A percentile compares a stretch with the other conserved stretches of the same genome.
Conservation (phyloP, 805 yeast species). For the Candida taoyuanica region DNA sequence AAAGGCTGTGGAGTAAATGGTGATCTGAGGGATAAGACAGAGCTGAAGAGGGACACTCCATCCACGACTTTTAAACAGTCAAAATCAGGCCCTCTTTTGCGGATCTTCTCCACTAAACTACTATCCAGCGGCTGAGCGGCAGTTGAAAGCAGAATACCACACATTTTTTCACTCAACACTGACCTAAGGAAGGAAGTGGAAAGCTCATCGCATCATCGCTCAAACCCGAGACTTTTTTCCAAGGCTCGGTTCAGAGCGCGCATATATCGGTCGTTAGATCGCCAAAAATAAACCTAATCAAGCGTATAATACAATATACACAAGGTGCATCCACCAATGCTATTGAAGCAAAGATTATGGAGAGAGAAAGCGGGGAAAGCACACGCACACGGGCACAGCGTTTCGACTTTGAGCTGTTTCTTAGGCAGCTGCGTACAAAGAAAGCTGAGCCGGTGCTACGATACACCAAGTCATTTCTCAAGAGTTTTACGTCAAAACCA, state of each 20-base stretch:
- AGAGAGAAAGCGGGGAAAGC: slow-evolving; percentile 11
- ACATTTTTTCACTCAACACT: slow-evolving; percentile 38
- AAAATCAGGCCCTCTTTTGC: slow-evolving; percentile 65
- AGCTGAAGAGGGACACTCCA: slow-evolving; percentile 31
- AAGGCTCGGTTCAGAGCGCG: too few relatives aligned
- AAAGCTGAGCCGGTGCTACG: slow-evolving; percentile 86
- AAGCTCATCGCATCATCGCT: neutral
- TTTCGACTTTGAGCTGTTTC: slow-evolving; percentile 83
- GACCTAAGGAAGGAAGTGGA: neutral
- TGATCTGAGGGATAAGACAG: slow-evolving; percentile 74
- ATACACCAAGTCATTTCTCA: slow-evolving; percentile 78
- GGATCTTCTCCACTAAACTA: slow-evolving; percentile 38
- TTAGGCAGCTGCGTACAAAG: slow-evolving; percentile 63
- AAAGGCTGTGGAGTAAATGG: slow-evolving; percentile 81
- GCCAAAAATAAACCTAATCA: too few relatives aligned
- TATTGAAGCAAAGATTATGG: too few relatives aligned
- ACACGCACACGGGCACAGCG: slow-evolving; percentile 17
- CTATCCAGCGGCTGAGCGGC: neutral
- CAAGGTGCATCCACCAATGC: too few relatives aligned
- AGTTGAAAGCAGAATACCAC: slow-evolving; percentile 46
- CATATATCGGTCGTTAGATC: too few relatives aligned
- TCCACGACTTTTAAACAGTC: neutral
- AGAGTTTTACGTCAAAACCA: slow-evolving; percentile 54
- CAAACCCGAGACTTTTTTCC: too few relatives aligned
- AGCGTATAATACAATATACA: too few relatives aligned